These are phyloP conservation scores for Blastobotrys arbuscula DNA, from an alignment of 1,139 yeast genomes.

Conservation along the genomic window DNA sequence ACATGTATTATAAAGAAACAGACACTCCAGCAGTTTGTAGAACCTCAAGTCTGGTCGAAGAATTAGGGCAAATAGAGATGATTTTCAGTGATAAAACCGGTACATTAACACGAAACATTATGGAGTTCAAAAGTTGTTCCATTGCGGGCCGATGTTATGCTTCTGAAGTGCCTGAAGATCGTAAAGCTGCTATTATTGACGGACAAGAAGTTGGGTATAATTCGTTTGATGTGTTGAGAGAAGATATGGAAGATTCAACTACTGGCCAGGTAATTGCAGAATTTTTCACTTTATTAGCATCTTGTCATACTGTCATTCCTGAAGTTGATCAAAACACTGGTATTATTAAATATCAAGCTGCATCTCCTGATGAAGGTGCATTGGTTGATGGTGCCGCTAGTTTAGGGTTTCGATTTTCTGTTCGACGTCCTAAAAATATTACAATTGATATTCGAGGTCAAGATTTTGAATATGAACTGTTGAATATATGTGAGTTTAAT, in stretches of 20 bases:
- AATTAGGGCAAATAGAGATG: slow-evolving; percentile 91
- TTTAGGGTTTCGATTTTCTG: slow-evolving; percentile 75
- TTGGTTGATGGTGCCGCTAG: slow-evolving; percentile 93
- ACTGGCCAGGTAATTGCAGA: slow-evolving; percentile 68
- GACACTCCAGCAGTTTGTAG: slow-evolving; percentile 95
- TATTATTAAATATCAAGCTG: slow-evolving; percentile 86
- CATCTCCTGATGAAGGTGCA: slow-evolving; percentile 99
- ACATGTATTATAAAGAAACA: slow-evolving; percentile 77
- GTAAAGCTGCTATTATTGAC: slow-evolving; percentile 61
- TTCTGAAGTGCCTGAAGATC: slow-evolving; percentile 87
- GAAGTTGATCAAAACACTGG: slow-evolving; percentile 51
- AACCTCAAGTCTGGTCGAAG: slow-evolving; percentile 93
- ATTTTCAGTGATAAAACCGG: slow-evolving; percentile 97
- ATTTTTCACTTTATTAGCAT: slow-evolving; percentile 76
- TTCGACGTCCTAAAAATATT: slow-evolving; percentile 82
- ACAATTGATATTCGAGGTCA: slow-evolving; percentile 51
- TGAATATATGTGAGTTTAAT: slow-evolving; percentile 92
- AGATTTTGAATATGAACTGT: slow-evolving; percentile 61
- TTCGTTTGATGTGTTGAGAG: slow-evolving; percentile 59
- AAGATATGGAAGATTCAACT: slow-evolving; percentile 43
- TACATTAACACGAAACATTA: slow-evolving; percentile 86
- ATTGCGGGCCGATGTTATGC: slow-evolving; percentile 91
- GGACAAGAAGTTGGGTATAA: slow-evolving; percentile 80
- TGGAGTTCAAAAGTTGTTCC: slow-evolving; percentile 94
- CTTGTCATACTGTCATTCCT: slow-evolving; percentile 97